phyloP scores from a whole-genome alignment of 768 basidiomycete species.

The Boletus coccyginus region DNA sequence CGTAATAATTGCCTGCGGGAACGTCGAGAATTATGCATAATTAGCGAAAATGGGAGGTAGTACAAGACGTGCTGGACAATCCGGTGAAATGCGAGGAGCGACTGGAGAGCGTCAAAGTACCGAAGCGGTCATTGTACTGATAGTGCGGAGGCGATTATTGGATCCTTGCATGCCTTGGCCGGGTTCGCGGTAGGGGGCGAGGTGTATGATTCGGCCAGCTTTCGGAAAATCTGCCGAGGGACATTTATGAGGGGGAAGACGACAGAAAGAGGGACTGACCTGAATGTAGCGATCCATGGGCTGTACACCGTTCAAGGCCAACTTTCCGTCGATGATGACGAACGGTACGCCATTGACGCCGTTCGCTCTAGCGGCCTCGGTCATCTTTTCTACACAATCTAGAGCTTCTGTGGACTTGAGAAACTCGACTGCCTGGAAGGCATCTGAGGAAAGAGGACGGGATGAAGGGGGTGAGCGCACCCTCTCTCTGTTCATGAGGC shows the following conservation, averaged over 20 bases:
- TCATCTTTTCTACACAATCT: conserved; percentile 40
- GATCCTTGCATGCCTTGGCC: conserved; percentile 20
- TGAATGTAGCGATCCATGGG: conserved; percentile 38
- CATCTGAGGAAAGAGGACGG: not conserved
- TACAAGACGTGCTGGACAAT: conserved; percentile 15
- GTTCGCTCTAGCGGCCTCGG: conserved; percentile 38
- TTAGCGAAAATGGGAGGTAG: conserved; percentile 6
- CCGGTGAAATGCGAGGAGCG: conserved; percentile 7
- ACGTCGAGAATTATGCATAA: conserved; percentile 13
- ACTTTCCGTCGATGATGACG: conserved; percentile 45
- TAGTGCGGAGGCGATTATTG: conserved; percentile 16
- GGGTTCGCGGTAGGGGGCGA: conserved; percentile 3
- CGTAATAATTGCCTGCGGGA: conserved; percentile 19
- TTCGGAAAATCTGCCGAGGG: conserved; percentile 30
- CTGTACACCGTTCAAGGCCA: conserved; percentile 47
- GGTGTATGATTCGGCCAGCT: conserved; percentile 22
- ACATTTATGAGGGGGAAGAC: not conserved
- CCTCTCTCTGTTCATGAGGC: conserved; percentile 39
- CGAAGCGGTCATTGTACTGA: conserved; percentile 20
- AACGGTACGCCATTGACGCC: conserved; percentile 54
- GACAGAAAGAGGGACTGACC: conserved; percentile 22
- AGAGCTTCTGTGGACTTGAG: conserved; percentile 39
- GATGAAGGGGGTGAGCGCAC: conserved; percentile 19
- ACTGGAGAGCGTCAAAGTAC: not conserved
- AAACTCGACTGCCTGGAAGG: conserved; percentile 38